Percentiles rank a stretch among this genome's conserved stretches.
phyloP scores from a whole-genome alignment of 768 basidiomycete genomes.

The Mycena pura region DNA sequence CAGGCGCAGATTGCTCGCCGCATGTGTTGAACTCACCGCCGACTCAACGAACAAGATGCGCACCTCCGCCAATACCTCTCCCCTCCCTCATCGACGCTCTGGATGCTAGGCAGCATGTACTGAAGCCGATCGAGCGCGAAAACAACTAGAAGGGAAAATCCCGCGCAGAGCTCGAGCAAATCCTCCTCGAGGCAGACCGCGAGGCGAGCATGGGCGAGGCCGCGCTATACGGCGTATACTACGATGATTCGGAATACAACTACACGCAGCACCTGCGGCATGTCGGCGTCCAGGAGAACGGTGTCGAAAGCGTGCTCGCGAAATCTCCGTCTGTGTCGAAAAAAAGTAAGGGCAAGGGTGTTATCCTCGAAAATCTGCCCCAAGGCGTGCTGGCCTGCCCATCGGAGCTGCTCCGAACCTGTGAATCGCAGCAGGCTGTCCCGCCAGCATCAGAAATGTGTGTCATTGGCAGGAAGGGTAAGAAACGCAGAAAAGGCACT shows the following conservation, averaged over 20 bases:
- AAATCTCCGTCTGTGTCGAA: constrained; percentile 77
- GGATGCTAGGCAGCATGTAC: constrained; percentile 84
- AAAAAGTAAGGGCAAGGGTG: constrained; percentile 44
- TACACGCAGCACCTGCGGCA: constrained; percentile 96
- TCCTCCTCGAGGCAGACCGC: constrained; percentile 53
- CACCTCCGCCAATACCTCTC: too few species aligned
- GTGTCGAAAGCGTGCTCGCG: constrained; percentile 80
- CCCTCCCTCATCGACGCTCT: constrained; percentile 94
- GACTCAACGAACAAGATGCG: too few species aligned
- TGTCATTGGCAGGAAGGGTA: constrained; percentile 79
- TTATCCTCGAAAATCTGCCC: constrained; percentile 66
- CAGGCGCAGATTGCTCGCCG: too few species aligned
- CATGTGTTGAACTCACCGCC: too few species aligned
- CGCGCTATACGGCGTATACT: constrained; percentile 87
- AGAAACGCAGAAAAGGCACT: constrained; percentile 71
- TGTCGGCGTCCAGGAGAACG: constrained; percentile 78
- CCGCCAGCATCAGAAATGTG: constrained; percentile 80
- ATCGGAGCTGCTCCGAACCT: constrained; percentile 74
- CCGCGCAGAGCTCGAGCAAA: constrained; percentile 77
- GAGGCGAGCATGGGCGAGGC: constrained; percentile 84
- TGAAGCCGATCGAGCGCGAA: constrained; percentile 83
- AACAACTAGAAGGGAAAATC: constrained; percentile 91
- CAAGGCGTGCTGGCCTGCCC: constrained; percentile 75
- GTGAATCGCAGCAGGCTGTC: constrained; percentile 78
- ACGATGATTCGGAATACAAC: constrained; percentile 95